Evolutionary conservation across 176 grass and related monocot species (phyloP), one percentile per base, ranked within the genome.

Genomic region (Oryza australiensis): DNA sequence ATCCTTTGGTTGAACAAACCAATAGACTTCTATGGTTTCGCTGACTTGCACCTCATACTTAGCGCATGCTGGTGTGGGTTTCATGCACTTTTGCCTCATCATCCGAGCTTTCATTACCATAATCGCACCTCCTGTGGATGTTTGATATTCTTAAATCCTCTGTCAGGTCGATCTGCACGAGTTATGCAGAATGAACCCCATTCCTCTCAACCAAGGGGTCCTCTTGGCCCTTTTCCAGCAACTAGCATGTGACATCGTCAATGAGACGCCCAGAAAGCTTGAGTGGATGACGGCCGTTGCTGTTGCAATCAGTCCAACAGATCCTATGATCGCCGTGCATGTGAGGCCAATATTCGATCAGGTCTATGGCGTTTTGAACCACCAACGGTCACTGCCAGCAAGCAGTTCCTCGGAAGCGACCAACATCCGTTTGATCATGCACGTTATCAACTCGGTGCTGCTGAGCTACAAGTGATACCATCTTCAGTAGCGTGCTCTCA

Each of bases 151-250:
- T 62, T 75, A 10, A 14, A 26, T 33, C 7, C 46, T 81, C 76
- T 74, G 32, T 49, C 83, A 98, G 96, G 90, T 98, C 80, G 93
- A 98, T 93, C 55, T 98, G 85, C 93, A 83, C 79, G 86, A 48
- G 2, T 57, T 98, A 71, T 98, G 96, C 66, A 75, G 72, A 7
- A 82, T 64, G 20, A 83, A 88, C 46, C 96, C 93, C 0, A 74
- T 88, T 38, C 88, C 92, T 29, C 80, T 98, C 16, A 93, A 84
- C 66, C 96, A 98, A 91, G 92, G 95, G 64, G 96, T 98, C 11
- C 88, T 98, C 2, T 80, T 98, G 30, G 96, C 93, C 12, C 96
- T 98, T 71, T 88, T 98, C 70, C 96, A 98, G 87, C 96, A 98
- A 30, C 64, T 98, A 67, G 90, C 96, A 32, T 98, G 90, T 26